phyloP scores from a whole-genome alignment of 768 basidiomycete genomes.

The Mycena capillaripes region DNA sequence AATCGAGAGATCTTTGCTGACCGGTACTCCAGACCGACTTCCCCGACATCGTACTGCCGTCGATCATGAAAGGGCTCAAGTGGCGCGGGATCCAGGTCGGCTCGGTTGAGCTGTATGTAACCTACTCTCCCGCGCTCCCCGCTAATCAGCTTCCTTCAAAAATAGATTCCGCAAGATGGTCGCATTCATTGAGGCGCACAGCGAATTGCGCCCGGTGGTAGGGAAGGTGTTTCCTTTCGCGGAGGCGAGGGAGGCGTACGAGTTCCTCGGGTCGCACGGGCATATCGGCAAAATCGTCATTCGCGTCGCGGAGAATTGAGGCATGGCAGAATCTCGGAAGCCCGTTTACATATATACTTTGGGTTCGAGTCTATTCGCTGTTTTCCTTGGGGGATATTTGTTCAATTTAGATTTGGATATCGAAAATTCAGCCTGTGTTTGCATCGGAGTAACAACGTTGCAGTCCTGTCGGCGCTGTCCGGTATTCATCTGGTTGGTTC shows the following conservation, averaged over 20 bases:
- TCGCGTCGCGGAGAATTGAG: background rate
- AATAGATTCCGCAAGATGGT: constrained; percentile 60
- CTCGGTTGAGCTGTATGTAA: constrained; percentile 53
- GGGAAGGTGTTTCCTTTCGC: constrained; percentile 66
- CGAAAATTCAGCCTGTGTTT: no score
- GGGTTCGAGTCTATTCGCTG: no score
- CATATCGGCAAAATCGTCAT: constrained; percentile 64
- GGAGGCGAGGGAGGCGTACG: constrained; percentile 57
- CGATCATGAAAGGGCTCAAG: constrained; percentile 47
- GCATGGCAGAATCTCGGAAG: no score
- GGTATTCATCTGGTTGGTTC: no score
- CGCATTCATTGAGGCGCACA: constrained; percentile 50
- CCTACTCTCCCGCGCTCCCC: background rate
- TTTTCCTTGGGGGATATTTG: no score
- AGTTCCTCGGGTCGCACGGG: constrained; percentile 58
- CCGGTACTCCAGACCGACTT: background rate
- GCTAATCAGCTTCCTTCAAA: background rate
- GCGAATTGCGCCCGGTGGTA: constrained; percentile 53
- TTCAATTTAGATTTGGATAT: no score
- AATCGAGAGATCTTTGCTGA: no score
- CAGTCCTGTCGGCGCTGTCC: no score
- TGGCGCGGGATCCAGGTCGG: constrained; percentile 61
- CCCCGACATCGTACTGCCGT: constrained; percentile 44
- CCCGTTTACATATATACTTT: no score
- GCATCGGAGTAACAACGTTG: no score